A percentile compares a stretch with the other conserved stretches of the same genome.
phyloP scores from a whole-genome alignment of 139 green algal species.

The Trebouxia sp. region DNA sequence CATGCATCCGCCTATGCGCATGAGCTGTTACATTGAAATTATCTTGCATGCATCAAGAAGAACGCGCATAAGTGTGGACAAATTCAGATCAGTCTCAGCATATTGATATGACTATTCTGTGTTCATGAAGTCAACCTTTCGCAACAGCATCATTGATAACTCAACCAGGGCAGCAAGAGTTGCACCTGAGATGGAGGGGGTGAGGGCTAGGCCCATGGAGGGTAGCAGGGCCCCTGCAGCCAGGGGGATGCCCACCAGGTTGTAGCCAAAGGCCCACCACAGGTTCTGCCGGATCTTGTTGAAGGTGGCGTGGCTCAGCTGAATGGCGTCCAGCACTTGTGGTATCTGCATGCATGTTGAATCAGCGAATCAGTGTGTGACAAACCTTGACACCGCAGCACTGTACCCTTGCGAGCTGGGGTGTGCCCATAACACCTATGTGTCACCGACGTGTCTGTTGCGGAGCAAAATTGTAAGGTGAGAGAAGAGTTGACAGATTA shows the following conservation, averaged over 20 bases:
- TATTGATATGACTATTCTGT: neutral
- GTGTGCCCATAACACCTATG: neutral
- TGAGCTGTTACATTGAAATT: neutral
- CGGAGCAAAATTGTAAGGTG: no score
- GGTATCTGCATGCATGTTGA: neutral
- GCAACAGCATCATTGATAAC: neutral
- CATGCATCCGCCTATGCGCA: neutral
- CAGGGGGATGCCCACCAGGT: constrained; percentile 76
- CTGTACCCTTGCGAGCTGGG: neutral
- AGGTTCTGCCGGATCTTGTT: constrained; percentile 91
- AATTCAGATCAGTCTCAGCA: neutral
- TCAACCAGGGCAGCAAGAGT: constrained; percentile 32
- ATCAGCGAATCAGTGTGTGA: neutral
- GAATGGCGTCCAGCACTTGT: constrained; percentile 80
- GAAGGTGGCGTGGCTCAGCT: constrained; percentile 73
- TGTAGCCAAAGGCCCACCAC: constrained; percentile 90
- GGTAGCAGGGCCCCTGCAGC: constrained; percentile 64
- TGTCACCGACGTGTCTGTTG: no score
- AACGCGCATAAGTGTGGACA: neutral
- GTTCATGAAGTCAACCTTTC: neutral
- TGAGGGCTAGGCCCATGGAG: constrained; percentile 54
- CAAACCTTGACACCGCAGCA: neutral
- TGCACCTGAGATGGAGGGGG: constrained; percentile 55
- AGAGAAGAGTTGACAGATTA: no score
- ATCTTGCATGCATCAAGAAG: neutral